Evolutionary conservation across 2,329 filamentous ascomycete species (phyloP), one percentile per base, ranked within the genome.

Genomic region (Trichoderma sp.): DNA sequence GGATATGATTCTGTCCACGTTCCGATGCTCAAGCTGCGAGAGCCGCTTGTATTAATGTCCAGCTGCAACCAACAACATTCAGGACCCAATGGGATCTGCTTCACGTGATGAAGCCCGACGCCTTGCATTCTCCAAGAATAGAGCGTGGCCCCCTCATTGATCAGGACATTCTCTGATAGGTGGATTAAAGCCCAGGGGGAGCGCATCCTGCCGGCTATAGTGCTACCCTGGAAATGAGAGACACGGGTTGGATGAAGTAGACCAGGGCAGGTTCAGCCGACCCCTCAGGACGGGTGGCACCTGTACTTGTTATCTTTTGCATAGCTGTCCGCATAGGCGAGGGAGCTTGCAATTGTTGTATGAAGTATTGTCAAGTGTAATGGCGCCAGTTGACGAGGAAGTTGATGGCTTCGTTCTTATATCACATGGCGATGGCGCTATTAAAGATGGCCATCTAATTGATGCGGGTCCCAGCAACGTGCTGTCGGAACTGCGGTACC

Each of bases 351-450:
- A 12, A 24, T 14, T 2, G 63, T 27, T 16, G 18, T 35, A 35
- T 63, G 21, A 38, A 16, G 18, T 18, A 14, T 9, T 21, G 14
- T 27, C 5, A 11, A 8, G 16, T 45, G 41, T 45, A 18, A 71
- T 71, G 59, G 35, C 29, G 38, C 12, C 18, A 29, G 0, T 31
- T n/a, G 71, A 77, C 6, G 62, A 75, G 14, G 76, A 76, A 62
- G 71, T 63, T 24, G 76, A 77, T 11, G 77, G 74, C 24, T 77
- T 77, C 67, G 53, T 77, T 18, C 31, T 77, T 53, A 64, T 77
- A 60, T 64, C 73, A 27, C 21, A 35, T 24, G n/a, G 33, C 24
- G 2, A 56, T 56, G 50, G 1, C 21, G 50, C 50, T 56, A 24
- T 24, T 3, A 24, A 14, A 24, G 21, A 24, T 24, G 50, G 9